These are phyloP conservation scores for Lasiosphaeriaceae sp. DNA, from an alignment of 495 filamentous ascomycete genomes.

Conservation along the genomic window DNA sequence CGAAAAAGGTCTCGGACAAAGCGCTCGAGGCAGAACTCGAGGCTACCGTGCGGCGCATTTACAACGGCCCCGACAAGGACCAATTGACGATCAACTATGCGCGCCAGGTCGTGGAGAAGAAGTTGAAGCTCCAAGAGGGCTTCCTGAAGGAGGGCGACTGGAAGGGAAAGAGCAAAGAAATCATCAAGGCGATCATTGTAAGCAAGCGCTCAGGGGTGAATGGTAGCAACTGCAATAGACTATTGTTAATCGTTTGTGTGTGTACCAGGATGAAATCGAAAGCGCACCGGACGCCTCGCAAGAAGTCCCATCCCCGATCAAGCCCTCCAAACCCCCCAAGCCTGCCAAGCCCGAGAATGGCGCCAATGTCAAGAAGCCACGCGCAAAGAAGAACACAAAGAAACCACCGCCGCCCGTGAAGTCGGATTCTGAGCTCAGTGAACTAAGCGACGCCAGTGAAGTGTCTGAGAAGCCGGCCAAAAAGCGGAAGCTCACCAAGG, in stretches of 20 bases:
- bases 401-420: conserved; percentile 18
- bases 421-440: conserved; percentile 23
- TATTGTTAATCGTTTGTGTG: neutral
- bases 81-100: conserved; percentile 74
- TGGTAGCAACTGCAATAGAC: conserved; percentile 4
- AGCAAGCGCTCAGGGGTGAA: conserved; percentile 23
- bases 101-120: conserved; percentile 62
- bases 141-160: conserved; percentile 70
- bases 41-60: conserved; percentile 54
- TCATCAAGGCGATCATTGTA: conserved; percentile 72
- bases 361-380: conserved; percentile 22
- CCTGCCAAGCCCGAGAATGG: conserved; percentile 13
- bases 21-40: conserved; percentile 52
- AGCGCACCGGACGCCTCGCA: conserved; percentile 5
- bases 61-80: conserved; percentile 53
- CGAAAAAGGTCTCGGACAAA: conserved; percentile 4
- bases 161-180: conserved; percentile 73
- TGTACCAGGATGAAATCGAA: conserved; percentile 4
- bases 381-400: conserved; percentile 32
- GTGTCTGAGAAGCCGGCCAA: conserved; percentile 15
- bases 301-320: conserved; percentile 11
- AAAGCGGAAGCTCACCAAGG: conserved; percentile 32
- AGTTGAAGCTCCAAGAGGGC: conserved; percentile 59
- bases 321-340: too few relatives aligned
- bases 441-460: conserved; percentile 8